Evolutionary conservation across 495 filamentous ascomycete species (phyloP).

Genomic region (Tuber aestivum): DNA sequence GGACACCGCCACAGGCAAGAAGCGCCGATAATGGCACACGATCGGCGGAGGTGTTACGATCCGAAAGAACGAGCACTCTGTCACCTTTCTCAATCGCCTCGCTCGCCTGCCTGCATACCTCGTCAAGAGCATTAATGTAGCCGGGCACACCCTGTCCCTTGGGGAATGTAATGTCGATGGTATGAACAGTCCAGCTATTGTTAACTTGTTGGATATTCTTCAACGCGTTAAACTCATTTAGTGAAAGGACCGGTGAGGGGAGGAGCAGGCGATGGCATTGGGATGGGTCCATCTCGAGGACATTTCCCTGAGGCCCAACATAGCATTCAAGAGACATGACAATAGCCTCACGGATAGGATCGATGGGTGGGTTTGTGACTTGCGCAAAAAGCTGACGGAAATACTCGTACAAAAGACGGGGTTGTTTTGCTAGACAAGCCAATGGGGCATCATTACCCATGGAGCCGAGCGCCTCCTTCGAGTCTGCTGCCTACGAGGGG

Average conservation of each 20-base stretch:
- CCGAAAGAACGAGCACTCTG: conserved; percentile 84
- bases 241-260: conserved; percentile 83
- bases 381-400: conserved; percentile 98
- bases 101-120: conserved; percentile 79
- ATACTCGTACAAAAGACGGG: conserved; percentile 92
- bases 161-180: conserved; percentile 95
- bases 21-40: conserved; percentile 84
- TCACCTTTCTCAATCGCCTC: conserved; percentile 79
- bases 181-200: conserved; percentile 80
- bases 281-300: conserved; percentile 86
- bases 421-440: conserved; percentile 82
- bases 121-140: conserved; percentile 83
- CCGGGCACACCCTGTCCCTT: conserved; percentile 78
- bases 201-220: conserved; percentile 70
- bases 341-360: conserved; percentile 95
- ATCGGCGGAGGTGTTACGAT: conserved; percentile 76
- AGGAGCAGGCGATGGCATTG: conserved; percentile 85
- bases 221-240: conserved; percentile 86
- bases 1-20: conserved; percentile 87
- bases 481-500: conserved; percentile 64
- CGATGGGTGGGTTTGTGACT: conserved; percentile 98
- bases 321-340: conserved; percentile 99
- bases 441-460: conserved; percentile 99
- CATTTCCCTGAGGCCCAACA: conserved; percentile 93
- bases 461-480: conserved; percentile 97